Evolutionary conservation across 441 rosid species (phyloP).

Genomic region (Melastoma candidum): DNA sequence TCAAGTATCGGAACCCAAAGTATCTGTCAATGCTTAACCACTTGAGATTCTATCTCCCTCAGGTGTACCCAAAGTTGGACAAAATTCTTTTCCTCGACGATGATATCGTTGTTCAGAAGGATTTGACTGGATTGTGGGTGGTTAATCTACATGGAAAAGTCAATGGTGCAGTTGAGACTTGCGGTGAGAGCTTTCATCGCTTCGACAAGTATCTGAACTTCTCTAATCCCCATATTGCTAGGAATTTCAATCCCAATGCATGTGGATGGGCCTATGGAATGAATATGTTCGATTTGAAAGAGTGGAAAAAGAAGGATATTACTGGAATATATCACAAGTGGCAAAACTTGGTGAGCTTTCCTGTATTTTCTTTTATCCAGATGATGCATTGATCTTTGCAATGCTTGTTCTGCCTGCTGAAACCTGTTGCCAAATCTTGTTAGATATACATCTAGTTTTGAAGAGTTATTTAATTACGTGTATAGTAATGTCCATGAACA

Average conservation of each 20-base stretch:
- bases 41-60: conserved; percentile 88
- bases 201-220: conserved; percentile 94
- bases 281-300: conserved; percentile 88
- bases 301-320: conserved; percentile 88
- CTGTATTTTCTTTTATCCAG: conserved; percentile 1
- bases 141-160: conserved; percentile 86
- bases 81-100: conserved; percentile 89
- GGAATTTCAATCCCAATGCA: conserved; percentile 86
- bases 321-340: conserved; percentile 97
- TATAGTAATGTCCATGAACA: too few relatives aligned
- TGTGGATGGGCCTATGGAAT: conserved; percentile 99
- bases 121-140: conserved; percentile 55
- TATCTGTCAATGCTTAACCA: conserved; percentile 97
- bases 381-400: background rate
- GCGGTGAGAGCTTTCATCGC: conserved; percentile 94
- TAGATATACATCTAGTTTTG: too few relatives aligned
- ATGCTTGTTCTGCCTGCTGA: background rate
- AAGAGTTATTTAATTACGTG: too few relatives aligned
- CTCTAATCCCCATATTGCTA: conserved; percentile 78
- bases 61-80: conserved; percentile 83
- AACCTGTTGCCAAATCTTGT: too few relatives aligned
- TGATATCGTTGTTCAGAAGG: conserved; percentile 38
- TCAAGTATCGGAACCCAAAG: conserved; percentile 93
- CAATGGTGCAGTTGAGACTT: conserved; percentile 97
- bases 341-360: conserved; percentile 80